Evolutionary conservation across 257 asterid species (phyloP).

Genomic region (Nicotiana obtusifolia): DNA sequence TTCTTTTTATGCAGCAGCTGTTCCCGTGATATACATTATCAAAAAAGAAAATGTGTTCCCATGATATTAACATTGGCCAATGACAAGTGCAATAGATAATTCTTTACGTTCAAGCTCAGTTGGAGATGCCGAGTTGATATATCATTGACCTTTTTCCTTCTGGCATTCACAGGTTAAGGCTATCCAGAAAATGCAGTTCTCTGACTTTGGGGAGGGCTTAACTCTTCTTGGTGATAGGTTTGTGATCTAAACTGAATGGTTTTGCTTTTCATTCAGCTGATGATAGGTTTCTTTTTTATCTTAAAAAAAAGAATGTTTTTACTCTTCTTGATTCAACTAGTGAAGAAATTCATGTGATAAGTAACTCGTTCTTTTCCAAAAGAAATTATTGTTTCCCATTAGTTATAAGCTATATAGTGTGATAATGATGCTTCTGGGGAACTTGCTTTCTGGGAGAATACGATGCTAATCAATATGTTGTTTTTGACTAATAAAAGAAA

Average conservation of each 20-base stretch:
- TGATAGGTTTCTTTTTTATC: background rate
- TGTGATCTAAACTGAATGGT: constrained; percentile 17
- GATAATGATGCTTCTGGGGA: background rate
- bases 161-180: constrained; percentile 50
- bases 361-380: background rate
- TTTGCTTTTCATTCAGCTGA: background rate
- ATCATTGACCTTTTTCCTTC: background rate
- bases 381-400: background rate
- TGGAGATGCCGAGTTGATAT: background rate
- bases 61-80: background rate
- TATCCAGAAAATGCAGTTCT: constrained; percentile 42
- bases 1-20: background rate
- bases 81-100: background rate
- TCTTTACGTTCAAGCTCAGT: background rate
- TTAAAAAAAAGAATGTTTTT: background rate
- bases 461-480: background rate
- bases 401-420: background rate
- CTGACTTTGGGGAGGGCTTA: constrained; percentile 92
- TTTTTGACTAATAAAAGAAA: background rate
- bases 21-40: background rate
- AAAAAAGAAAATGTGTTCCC: background rate
- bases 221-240: constrained; percentile 85
- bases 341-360: background rate
- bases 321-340: background rate
- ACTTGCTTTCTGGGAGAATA: background rate